Evolutionary conservation across 2,329 filamentous ascomycete species (phyloP), one percentile per base, ranked within the genome.

Genomic region (Sarocladium brachiariae): DNA sequence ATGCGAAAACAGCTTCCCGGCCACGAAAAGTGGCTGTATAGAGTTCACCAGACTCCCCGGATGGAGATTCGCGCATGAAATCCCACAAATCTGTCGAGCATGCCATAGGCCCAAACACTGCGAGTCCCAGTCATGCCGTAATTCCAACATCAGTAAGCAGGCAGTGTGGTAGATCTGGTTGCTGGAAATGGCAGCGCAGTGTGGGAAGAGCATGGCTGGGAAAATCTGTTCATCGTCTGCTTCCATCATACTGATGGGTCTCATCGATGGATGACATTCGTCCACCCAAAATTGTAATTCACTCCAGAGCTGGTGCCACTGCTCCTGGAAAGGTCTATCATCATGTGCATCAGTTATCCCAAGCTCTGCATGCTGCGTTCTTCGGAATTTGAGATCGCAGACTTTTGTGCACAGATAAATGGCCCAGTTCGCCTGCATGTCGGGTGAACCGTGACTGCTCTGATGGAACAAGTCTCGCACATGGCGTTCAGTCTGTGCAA

Each of bases 361-460:
- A 7, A 43, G 39, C 39, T 75, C 72, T 2, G 70, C 50, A 35
- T 63, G 69, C 30, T 60, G 55, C 4, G 62, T 63, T 4, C 59
- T 43, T 14, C 39, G 39, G 39, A 43, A 43, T 25, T 23, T 25
- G 9, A 43, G 39, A 56, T 33, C 69, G 50, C 72, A 76, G 2
- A 70, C 69, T 52, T 71, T 72, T 6, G 74, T 73, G 45, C 69
- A 73, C 0, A 80, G 65, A 52, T 77, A 80, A 0, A 79, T 73
- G 2, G 76, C 72, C 58, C 74, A 77, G 49, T 79, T 79, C 9
- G 76, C 76, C 48, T 77, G 72, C 65, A 73, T 76, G 48, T 79
- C 76, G 57, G 63, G 35, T 1, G 64, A 63, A 4, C 61, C 56
- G 4, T 59, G 56, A 14, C 66, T 61, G 43, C 63, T 59, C 39